Evolutionary conservation across 306 rosid genomes (phyloP).

Genomic region (Castanea crenata): DNA sequence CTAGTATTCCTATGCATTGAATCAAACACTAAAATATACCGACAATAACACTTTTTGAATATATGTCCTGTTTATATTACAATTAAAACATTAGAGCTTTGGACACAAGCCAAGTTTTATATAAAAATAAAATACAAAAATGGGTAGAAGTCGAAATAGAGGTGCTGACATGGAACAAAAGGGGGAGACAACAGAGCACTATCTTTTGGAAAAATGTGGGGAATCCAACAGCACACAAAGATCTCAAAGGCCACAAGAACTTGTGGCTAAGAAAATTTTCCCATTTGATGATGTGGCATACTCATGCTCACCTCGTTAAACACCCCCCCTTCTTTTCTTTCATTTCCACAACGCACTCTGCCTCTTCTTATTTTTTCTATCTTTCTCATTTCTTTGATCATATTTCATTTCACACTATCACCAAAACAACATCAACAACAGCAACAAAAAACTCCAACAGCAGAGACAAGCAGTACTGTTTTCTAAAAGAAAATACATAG

Average conservation of each 20-base stretch:
- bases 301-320: slow-evolving; percentile 33
- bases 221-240: slow-evolving; percentile 75
- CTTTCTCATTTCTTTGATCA: not conserved
- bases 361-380: not conserved
- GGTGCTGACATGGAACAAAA: slow-evolving; percentile 49
- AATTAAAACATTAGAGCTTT: no score
- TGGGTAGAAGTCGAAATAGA: not conserved
- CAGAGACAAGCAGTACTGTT: not conserved
- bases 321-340: not conserved
- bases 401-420: slow-evolving; percentile 8
- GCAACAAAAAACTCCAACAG: not conserved
- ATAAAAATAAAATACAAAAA: not conserved
- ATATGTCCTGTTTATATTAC: no score
- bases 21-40: no score
- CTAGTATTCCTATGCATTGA: no score
- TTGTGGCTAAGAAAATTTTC: slow-evolving; percentile 72
- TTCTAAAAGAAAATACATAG: not conserved
- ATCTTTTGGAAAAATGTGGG: slow-evolving; percentile 56
- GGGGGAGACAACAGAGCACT: slow-evolving; percentile 43
- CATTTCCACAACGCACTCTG: not conserved
- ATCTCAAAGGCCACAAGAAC: slow-evolving; percentile 73
- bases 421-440: slow-evolving; percentile 8
- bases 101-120: not conserved
- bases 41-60: no score
- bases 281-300: slow-evolving; percentile 55